phyloP scores from a whole-genome alignment of 2,329 filamentous ascomycete genomes.

The Aspergillus piperis region DNA sequence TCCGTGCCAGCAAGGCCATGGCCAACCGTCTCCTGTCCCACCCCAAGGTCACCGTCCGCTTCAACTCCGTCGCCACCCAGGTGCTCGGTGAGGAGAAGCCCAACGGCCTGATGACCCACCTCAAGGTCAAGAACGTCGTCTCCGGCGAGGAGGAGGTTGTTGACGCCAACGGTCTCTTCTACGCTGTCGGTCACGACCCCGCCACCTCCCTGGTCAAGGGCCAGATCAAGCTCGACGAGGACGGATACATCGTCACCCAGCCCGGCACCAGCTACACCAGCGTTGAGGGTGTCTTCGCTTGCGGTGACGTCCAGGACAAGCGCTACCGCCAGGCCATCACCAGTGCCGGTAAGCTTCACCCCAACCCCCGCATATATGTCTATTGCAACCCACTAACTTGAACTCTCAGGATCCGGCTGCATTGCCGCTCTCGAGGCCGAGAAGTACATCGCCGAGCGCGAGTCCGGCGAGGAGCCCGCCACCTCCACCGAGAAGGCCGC shows the following conservation, averaged over 20 bases:
- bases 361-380: no score
- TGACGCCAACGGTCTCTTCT: conserved; percentile 90
- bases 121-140: conserved; percentile 77
- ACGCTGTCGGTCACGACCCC: conserved; percentile 95
- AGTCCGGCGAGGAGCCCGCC: conserved; percentile 55
- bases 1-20: conserved; percentile 91
- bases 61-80: conserved; percentile 78
- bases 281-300: conserved; percentile 89
- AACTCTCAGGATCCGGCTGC: conserved; percentile 75
- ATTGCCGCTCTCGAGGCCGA: conserved; percentile 95
- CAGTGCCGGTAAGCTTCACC: conserved; percentile 73
- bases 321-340: conserved; percentile 96
- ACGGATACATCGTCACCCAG: conserved; percentile 87
- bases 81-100: conserved; percentile 78
- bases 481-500: conserved; percentile 22
- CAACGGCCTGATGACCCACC: conserved; percentile 78
- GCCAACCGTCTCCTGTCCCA: conserved; percentile 77
- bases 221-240: conserved; percentile 82
- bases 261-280: conserved; percentile 87
- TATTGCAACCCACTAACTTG: conserved; percentile 13
- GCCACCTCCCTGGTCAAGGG: conserved; percentile 88
- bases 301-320: conserved; percentile 98
- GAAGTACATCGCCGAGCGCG: conserved; percentile 81
- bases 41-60: conserved; percentile 87
- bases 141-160: conserved; percentile 79